phyloP scores from a whole-genome alignment of 331 rosid genomes.

The Malus hybrid region DNA sequence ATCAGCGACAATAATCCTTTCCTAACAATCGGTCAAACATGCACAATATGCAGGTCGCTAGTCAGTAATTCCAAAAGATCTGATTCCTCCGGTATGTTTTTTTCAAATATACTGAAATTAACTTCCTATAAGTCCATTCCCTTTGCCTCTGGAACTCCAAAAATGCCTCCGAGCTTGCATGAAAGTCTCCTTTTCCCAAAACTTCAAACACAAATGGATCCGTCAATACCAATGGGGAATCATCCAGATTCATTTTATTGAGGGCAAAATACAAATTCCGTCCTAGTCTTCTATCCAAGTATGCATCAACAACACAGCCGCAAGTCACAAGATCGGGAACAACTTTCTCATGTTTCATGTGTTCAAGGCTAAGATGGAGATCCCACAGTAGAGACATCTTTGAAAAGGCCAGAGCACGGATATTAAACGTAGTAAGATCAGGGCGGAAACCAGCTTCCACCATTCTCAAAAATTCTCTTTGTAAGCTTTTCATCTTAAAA shows the following conservation, averaged over 20 bases:
- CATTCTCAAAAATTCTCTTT: slow-evolving; percentile 74
- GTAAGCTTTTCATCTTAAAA: slow-evolving; percentile 89
- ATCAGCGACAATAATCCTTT: background rate
- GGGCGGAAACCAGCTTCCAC: slow-evolving; percentile 62
- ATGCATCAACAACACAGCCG: slow-evolving; percentile 81
- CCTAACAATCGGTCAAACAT: slow-evolving; percentile 1
- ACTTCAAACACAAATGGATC: slow-evolving; percentile 74
- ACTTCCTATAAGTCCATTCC: slow-evolving; percentile 54
- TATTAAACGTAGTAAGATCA: slow-evolving; percentile 68
- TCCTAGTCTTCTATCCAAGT: slow-evolving; percentile 62
- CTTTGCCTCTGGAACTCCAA: slow-evolving; percentile 43
- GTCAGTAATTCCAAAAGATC: slow-evolving; percentile 81
- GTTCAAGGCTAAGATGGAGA: slow-evolving; percentile 86
- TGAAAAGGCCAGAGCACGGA: slow-evolving; percentile 78
- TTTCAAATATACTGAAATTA: slow-evolving; percentile 43
- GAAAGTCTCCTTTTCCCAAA: slow-evolving; percentile 87
- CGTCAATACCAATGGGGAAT: slow-evolving; percentile 43
- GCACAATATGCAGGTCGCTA: background rate
- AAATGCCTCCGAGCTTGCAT: slow-evolving; percentile 70
- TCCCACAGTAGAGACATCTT: slow-evolving; percentile 88
- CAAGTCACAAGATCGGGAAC: slow-evolving; percentile 79
- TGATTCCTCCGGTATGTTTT: too few species aligned
- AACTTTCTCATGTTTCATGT: slow-evolving; percentile 60
- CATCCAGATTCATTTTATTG: slow-evolving; percentile 48
- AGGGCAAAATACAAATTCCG: slow-evolving; percentile 64